These are phyloP conservation scores for Schoenoplectus tabernaemontani DNA, from an alignment of 202 grass and related monocot genomes.

Conservation along the genomic window DNA sequence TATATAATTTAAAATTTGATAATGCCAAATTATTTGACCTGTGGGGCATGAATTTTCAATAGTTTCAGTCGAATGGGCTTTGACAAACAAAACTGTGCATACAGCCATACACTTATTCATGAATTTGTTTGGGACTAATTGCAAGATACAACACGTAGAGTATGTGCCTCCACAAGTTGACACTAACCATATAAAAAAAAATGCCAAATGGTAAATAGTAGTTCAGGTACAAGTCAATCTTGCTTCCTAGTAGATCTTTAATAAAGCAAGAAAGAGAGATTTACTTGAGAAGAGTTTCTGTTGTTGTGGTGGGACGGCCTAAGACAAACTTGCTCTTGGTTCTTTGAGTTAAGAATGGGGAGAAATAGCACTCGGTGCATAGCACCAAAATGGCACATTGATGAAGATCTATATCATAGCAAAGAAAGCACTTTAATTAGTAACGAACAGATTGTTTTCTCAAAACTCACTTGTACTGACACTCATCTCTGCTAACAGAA, in stretches of 20 bases:
- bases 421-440: constrained; percentile 16
- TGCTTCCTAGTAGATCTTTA: neutral
- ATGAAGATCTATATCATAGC: constrained; percentile 62
- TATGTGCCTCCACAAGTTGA: neutral
- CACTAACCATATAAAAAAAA: neutral
- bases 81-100: constrained; percentile 41
- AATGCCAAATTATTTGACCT: constrained; percentile 27
- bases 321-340: constrained; percentile 96
- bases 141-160: neutral
- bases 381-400: constrained; percentile 96
- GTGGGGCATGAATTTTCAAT: constrained; percentile 55
- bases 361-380: constrained; percentile 79
- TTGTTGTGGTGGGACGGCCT: constrained; percentile 64
- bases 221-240: neutral
- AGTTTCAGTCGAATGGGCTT: constrained; percentile 44
- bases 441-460: neutral
- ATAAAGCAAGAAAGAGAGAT: neutral
- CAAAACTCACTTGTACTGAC: no score
- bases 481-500: no score
- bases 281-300: constrained; percentile 93
- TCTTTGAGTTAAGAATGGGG: constrained; percentile 88
- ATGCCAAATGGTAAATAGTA: neutral
- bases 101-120: neutral
- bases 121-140: neutral
- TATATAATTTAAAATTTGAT: neutral